Conservation (phyloP, 805 yeast species). For the Tetrapisispora taiwanensis region DNA sequence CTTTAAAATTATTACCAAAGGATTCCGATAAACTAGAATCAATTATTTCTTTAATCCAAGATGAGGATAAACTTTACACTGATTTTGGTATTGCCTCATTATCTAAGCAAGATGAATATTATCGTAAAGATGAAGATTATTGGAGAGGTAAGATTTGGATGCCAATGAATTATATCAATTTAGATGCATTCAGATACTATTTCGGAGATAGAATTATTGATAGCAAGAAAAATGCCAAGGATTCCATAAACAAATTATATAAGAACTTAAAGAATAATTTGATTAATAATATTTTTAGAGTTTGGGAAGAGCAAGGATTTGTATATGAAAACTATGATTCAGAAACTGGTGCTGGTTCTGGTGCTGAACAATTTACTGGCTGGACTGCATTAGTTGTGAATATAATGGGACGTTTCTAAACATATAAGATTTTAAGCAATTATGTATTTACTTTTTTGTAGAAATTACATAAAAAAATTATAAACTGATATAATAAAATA, state of each 20-base stretch:
- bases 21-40: slow-evolving; percentile 39
- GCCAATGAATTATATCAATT: slow-evolving; percentile 73
- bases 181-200: slow-evolving; percentile 62
- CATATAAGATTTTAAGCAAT: not conserved
- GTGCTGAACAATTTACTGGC: slow-evolving; percentile 85
- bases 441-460: too few relatives aligned
- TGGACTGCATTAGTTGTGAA: slow-evolving; percentile 81
- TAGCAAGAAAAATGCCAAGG: slow-evolving; percentile 8
- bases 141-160: slow-evolving; percentile 96
- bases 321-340: slow-evolving; percentile 91
- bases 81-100: slow-evolving; percentile 73
- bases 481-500: too few relatives aligned
- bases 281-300: slow-evolving; percentile 54
- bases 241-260: slow-evolving; percentile 43
- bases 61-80: slow-evolving; percentile 69
- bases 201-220: slow-evolving; percentile 21
- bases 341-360: slow-evolving; percentile 58
- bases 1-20: slow-evolving; percentile 51
- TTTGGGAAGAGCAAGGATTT: slow-evolving; percentile 68
- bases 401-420: slow-evolving; percentile 44
- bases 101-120: slow-evolving; percentile 53
- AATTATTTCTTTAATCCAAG: slow-evolving; percentile 47
- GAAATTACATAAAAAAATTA: too few relatives aligned
- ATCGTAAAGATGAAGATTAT: slow-evolving; percentile 77
- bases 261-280: slow-evolving; percentile 51